Conservation (phyloP, 257 asterid species). For the Phtheirospermum japonicum region DNA sequence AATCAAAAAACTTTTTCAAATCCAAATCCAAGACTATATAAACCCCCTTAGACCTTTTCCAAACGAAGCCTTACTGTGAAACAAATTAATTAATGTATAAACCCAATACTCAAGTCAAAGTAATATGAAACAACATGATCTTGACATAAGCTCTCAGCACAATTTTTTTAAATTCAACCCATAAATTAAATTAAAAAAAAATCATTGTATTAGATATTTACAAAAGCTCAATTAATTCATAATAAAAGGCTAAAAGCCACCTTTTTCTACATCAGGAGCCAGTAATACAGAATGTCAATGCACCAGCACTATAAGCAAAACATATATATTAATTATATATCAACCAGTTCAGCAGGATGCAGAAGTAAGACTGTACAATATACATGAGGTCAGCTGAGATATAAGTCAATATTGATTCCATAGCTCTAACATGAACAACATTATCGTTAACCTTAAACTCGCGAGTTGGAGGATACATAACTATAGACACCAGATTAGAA, state of each 20-base stretch:
- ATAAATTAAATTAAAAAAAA: neutral
- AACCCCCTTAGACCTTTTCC: no score
- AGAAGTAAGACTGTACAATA: neutral
- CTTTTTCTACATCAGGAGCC: neutral
- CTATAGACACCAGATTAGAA: neutral
- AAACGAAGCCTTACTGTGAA: neutral
- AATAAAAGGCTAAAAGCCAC: neutral
- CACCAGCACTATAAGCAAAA: neutral
- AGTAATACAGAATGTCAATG: neutral
- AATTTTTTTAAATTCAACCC: neutral
- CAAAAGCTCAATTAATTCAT: neutral
- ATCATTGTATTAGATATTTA: neutral
- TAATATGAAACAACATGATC: neutral
- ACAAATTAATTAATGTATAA: conserved; percentile 11
- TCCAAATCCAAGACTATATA: no score
- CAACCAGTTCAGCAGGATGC: neutral
- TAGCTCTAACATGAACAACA: neutral
- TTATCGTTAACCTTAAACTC: neutral
- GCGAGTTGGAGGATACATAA: neutral
- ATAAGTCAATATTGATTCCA: neutral
- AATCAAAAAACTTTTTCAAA: no score
- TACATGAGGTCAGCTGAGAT: neutral
- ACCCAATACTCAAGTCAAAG: neutral
- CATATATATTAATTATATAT: neutral
- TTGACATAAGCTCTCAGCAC: neutral